Percentiles rank a stretch among this genome's conserved stretches.
These are phyloP conservation scores for Oemleria cerasiformis DNA, from an alignment of 306 rosid genomes.

Conservation along the genomic window DNA sequence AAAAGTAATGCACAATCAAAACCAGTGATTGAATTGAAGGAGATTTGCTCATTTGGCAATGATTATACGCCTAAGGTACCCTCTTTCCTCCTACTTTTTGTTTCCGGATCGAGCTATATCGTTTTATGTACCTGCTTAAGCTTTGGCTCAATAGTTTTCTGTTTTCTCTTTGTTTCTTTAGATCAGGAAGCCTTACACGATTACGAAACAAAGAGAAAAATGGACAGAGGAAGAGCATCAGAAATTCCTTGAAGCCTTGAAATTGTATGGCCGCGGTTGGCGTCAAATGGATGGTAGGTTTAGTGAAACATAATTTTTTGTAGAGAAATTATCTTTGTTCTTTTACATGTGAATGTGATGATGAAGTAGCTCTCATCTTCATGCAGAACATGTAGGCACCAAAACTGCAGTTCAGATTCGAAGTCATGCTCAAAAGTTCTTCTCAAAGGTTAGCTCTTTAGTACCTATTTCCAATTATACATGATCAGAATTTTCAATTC, in stretches of 20 bases:
- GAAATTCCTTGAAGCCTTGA: slow-evolving; percentile 91
- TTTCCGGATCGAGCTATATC: too few relatives aligned
- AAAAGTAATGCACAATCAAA: slow-evolving; percentile 40
- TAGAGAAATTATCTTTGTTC: background rate
- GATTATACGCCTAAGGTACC: slow-evolving; percentile 58
- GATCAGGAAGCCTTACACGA: slow-evolving; percentile 88
- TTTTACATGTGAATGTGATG: slow-evolving; percentile 5
- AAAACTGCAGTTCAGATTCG: slow-evolving; percentile 98
- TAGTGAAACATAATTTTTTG: slow-evolving; percentile 9
- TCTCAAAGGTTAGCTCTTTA: slow-evolving; percentile 70
- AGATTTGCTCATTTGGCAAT: slow-evolving; percentile 38
- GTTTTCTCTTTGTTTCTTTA: slow-evolving; percentile 27
- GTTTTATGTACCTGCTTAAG: background rate
- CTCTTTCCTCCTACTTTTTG: slow-evolving; percentile 13
- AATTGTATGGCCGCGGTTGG: slow-evolving; percentile 96
- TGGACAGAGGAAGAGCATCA: slow-evolving; percentile 96
- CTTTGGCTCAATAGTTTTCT: slow-evolving; percentile 4
- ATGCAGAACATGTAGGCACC: slow-evolving; percentile 92
- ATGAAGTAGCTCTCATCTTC: slow-evolving; percentile 38
- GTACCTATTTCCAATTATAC: slow-evolving; percentile 1
- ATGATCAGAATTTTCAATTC: background rate
- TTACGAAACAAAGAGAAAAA: slow-evolving; percentile 88
- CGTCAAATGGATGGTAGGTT: slow-evolving; percentile 87
- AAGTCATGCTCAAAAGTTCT: slow-evolving; percentile 99
- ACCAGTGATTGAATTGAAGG: slow-evolving; percentile 13